Evolutionary conservation across 257 asterid genomes (phyloP).

Genomic region (Plantago elongata): DNA sequence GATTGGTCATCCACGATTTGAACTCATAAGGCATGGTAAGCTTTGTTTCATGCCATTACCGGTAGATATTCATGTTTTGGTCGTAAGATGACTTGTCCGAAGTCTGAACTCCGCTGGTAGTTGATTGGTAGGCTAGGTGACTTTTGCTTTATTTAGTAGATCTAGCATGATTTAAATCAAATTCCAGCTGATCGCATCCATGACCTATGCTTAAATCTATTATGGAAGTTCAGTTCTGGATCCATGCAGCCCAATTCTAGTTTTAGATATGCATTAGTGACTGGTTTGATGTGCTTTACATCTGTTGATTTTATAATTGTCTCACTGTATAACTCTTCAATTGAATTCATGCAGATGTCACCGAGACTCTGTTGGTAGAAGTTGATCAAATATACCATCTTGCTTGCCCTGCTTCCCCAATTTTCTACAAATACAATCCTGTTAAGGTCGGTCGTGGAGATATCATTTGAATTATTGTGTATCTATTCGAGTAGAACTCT

Average conservation of each 20-base stretch:
- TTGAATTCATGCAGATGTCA: conserved; percentile 52
- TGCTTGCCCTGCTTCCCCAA: conserved; percentile 98
- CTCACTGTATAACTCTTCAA: not conserved
- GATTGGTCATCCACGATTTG: conserved; percentile 94
- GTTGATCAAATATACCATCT: conserved; percentile 94
- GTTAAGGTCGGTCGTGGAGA: conserved; percentile 53
- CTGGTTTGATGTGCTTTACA: not conserved
- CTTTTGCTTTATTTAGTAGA: not conserved
- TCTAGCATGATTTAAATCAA: not conserved
- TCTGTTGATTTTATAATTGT: conserved; percentile 2
- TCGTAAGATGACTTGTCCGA: not conserved
- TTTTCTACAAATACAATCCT: conserved; percentile 90
- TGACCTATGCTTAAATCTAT: not conserved
- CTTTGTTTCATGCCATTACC: conserved; percentile 6
- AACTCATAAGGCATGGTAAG: conserved; percentile 89
- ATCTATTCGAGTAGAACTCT: not conserved
- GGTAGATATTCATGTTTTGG: conserved; percentile 3
- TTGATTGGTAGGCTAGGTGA: no score
- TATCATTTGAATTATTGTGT: not conserved
- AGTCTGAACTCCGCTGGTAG: no score
- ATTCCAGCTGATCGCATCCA: not conserved
- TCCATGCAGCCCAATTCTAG: conserved; percentile 1
- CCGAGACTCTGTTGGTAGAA: conserved; percentile 78
- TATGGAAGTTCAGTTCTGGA: not conserved
- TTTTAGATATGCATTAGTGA: not conserved